Evolutionary conservation across 75 land plant species (phyloP).

Genomic region (Azolla pinnata): DNA sequence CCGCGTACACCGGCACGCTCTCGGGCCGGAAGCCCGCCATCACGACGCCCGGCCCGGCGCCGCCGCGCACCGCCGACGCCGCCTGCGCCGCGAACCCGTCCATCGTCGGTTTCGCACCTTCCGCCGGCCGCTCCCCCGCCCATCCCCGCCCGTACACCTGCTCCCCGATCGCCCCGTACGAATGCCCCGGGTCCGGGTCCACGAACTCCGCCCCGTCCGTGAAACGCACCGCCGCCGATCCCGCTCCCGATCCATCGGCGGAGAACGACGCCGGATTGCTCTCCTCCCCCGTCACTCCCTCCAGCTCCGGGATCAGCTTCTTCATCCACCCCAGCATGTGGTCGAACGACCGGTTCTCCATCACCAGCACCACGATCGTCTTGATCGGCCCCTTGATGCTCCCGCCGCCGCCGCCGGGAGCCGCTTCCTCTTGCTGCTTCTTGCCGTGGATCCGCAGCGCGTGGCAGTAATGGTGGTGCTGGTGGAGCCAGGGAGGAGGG

Average conservation of each 20-base stretch:
- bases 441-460: too few species aligned
- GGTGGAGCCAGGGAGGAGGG: too few species aligned
- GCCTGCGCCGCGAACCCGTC: slow-evolving; percentile 80
- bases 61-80: slow-evolving; percentile 22
- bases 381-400: slow-evolving; percentile 48
- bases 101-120: slow-evolving; percentile 41
- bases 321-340: slow-evolving; percentile 97
- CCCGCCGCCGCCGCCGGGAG: too few species aligned
- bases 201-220: slow-evolving; percentile 52
- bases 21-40: slow-evolving; percentile 81
- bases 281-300: slow-evolving; percentile 65
- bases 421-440: too few species aligned
- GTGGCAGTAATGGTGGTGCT: too few species aligned
- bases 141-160: slow-evolving; percentile 63
- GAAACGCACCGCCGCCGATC: slow-evolving; percentile 41
- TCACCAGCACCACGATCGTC: slow-evolving; percentile 79
- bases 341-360: slow-evolving; percentile 94
- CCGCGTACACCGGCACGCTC: slow-evolving; percentile 57
- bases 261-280: slow-evolving; percentile 56
- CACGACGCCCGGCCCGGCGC: slow-evolving; percentile 56
- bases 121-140: not conserved
- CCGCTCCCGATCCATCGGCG: slow-evolving; percentile 33
- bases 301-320: slow-evolving; percentile 60
- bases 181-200: slow-evolving; percentile 91
- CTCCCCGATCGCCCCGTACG: slow-evolving; percentile 65